phyloP scores from a whole-genome alignment of 75 land plant species.

The Cupressus sempervirens region DNA sequence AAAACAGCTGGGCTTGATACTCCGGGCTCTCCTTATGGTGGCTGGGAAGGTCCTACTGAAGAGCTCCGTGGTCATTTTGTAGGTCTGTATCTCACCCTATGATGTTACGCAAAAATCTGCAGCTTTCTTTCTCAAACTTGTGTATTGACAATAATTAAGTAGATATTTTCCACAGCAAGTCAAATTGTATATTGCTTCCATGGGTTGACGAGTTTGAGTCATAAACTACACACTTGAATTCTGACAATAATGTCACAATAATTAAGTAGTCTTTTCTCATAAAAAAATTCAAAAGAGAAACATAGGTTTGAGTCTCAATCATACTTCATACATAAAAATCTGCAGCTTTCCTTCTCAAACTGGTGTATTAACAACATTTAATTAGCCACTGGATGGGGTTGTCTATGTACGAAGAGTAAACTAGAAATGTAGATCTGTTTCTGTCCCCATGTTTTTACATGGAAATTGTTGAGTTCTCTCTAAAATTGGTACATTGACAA shows the following conservation, averaged over 20 bases:
- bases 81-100: conserved; percentile 35
- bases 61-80: conserved; percentile 96
- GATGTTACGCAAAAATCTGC: background rate
- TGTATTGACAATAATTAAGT: background rate
- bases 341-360: background rate
- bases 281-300: background rate
- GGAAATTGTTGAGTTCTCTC: background rate
- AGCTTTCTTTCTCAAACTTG: background rate
- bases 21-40: conserved; percentile 70
- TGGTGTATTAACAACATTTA: background rate
- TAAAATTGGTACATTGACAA: background rate
- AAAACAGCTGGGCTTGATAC: conserved; percentile 65
- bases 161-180: background rate
- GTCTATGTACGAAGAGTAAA: background rate
- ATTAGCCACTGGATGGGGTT: background rate
- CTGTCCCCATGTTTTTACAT: background rate
- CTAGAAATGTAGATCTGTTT: conserved; percentile 43
- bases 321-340: background rate
- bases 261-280: background rate
- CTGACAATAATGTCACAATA: background rate
- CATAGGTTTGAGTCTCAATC: conserved; percentile 45
- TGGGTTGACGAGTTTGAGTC: too few species aligned
- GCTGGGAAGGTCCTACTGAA: conserved; percentile 64
- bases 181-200: too few species aligned
- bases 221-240: too few species aligned